Evolutionary conservation across 2,329 filamentous ascomycete species (phyloP), one percentile per base, ranked within the genome.

Genomic region (Penicillium carneum): DNA sequence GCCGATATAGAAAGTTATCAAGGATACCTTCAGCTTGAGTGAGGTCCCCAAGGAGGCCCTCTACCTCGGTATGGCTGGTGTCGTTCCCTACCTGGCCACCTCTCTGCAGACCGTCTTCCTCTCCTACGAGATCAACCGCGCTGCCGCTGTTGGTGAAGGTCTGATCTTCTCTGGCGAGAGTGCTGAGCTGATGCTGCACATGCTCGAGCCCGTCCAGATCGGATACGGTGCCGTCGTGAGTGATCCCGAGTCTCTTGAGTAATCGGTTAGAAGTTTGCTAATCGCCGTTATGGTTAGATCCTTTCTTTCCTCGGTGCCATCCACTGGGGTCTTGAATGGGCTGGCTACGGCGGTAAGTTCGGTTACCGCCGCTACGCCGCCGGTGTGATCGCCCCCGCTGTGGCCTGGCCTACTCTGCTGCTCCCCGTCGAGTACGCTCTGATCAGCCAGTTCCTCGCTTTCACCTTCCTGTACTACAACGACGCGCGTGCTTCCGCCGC

Each of bases 221-320:
- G 93, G 92, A 61, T 97, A 96, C 71, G 93, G 94, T 57, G 94
- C 93, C 49, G 87, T 96, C 60, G 88, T 90, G 81, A 77, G 87
- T 84, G 42, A 33, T 33, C n/a, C 29, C 31, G 47, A 48, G 39
- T 48, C n/a, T 38, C 38, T 29, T 14, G 16, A 18, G 23, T 31
- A 26, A 33, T 36, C 4, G 12, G 10, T 51, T 49, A 38, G 10
- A 26, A 56, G 29, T 50, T 61, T 51, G 29, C 67, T 69, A 42
- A 70, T 61, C 23, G 51, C 36, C 33, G 5, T 26, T 39, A 31
- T 48, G 50, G 45, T 18, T 64, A 90, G 88, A 95, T 97, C 71
- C 90, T 97, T 70, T 96, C 93, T 31, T 97, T 97, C 83, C 86
- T 97, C 1, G 94, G 94, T 46, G 93, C 93, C 36, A 88, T 97